Evolutionary conservation across 176 grass and related monocot species (phyloP), one percentile per base, ranked within the genome.

Genomic region (Carex littledalei): DNA sequence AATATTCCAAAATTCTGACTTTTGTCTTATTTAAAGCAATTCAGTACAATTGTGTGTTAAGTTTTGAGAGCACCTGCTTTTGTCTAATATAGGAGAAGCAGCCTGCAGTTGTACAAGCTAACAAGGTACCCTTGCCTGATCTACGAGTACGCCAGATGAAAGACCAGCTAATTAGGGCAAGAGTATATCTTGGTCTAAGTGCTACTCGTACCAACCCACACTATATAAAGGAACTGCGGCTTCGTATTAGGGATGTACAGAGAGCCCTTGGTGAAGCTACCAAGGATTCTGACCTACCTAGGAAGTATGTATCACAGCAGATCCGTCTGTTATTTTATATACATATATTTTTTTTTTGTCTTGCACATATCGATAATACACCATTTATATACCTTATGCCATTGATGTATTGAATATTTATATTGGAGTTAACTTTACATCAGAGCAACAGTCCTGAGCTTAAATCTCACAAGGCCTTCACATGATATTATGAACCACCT

Each of bases 161-260:
- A 84, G 94, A 97, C 81, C 94, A 90, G 53, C 92, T 97, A 86
- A 97, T 94, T 85, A 94, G 93, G 67, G 94, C 92, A 67, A 97
- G 84, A 80, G 94, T 97, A 37, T 97, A 97, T 85, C 90, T 94
- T 86, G 85, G 81, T 84, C 88, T 94, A 59, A 91, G 92, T 80
- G 76, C 90, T 49, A 90, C 87, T 82, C 91, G 87, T 84, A 74
- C 88, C 24, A 94, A 90, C 88, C 79, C 90, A 50, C 90, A 87
- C 43, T 94, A 91, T 78, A 83, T 97, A 26, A 94, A 67, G 79
- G 94, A 97, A 75, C 79, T 97, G 22, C 84, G 92, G 11, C 73
- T 88, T 13, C 88, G 90, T 84, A 90, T 97, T 81, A 85, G 89
- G 58, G 94, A 97, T 74, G 86, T 97, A 80, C 94, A 92, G 81